Conservation (phyloP, 768 basidiomycete species). For the Dioszegia crocea region DNA sequence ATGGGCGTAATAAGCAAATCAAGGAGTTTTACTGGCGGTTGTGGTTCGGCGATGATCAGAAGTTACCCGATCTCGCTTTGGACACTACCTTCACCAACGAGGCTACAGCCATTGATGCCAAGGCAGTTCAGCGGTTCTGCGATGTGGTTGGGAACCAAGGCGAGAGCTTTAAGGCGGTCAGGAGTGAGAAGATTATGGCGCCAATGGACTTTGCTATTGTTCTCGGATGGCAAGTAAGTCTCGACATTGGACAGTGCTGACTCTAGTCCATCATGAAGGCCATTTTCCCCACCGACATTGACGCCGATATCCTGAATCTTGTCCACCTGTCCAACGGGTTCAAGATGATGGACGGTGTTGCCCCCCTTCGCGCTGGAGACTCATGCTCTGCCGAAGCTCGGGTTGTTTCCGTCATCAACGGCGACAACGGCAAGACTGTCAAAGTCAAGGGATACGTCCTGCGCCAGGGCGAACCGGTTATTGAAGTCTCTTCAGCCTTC, state of each 20-base stretch:
- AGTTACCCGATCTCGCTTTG: slow-evolving; percentile 71
- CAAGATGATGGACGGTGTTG: slow-evolving; percentile 73
- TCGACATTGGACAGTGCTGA: slow-evolving; percentile 5
- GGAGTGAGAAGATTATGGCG: slow-evolving; percentile 67
- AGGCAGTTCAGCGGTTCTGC: slow-evolving; percentile 74
- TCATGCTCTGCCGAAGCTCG: slow-evolving; percentile 82
- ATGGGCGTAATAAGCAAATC: slow-evolving; percentile 79
- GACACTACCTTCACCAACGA: slow-evolving; percentile 80
- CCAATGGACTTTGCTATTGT: slow-evolving; percentile 99
- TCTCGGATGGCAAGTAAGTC: slow-evolving; percentile 92
- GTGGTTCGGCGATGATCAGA: slow-evolving; percentile 87
- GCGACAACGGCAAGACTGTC: slow-evolving; percentile 87
- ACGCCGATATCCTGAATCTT: slow-evolving; percentile 90
- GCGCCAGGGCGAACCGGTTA: slow-evolving; percentile 71
- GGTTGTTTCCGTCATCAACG: slow-evolving; percentile 84
- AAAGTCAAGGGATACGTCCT: slow-evolving; percentile 58
- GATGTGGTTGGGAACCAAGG: slow-evolving; percentile 88
- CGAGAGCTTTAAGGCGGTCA: slow-evolving; percentile 77
- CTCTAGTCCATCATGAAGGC: slow-evolving; percentile 94
- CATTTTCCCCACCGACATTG: slow-evolving; percentile 86
- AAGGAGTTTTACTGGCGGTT: slow-evolving; percentile 98
- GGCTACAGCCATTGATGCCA: slow-evolving; percentile 71
- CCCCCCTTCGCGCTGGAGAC: slow-evolving; percentile 75
- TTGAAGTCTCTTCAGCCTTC: slow-evolving; percentile 93
- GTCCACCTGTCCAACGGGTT: slow-evolving; percentile 98